Conservation (phyloP, 768 basidiomycete genomes). For the Clathrus columnatus region DNA sequence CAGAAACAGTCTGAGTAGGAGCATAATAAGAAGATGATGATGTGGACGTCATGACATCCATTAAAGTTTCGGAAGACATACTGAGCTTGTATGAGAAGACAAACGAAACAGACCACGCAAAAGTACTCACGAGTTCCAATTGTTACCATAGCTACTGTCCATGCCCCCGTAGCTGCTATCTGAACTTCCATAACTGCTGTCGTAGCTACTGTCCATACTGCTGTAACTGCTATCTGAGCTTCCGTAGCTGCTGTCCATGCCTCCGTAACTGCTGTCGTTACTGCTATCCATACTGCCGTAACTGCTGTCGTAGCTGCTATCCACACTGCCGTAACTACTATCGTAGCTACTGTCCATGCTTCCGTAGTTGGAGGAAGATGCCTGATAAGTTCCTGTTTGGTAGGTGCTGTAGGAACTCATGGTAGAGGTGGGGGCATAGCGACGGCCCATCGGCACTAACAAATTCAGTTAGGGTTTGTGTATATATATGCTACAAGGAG, state of each 20-base stretch:
- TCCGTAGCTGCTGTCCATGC: constrained; percentile 7
- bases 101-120: neutral
- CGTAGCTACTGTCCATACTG: neutral
- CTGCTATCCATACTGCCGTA: neutral
- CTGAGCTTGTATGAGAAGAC: neutral
- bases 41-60: constrained; percentile 7
- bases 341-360: constrained; percentile 1
- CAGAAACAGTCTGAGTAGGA: constrained; percentile 19
- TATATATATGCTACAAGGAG: constrained; percentile 29
- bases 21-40: constrained; percentile 7
- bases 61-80: constrained; percentile 11
- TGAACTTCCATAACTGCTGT: constrained; percentile 5
- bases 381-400: constrained; percentile 17
- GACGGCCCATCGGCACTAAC: constrained; percentile 1
- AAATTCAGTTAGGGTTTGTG: neutral
- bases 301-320: neutral
- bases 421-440: constrained; percentile 14
- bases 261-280: constrained; percentile 1
- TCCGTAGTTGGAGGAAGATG: neutral
- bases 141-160: neutral
- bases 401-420: constrained; percentile 17
- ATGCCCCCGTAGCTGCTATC: constrained; percentile 5
- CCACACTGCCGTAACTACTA: too few relatives aligned
- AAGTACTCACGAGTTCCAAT: neutral
- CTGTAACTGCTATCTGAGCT: constrained; percentile 6